Evolutionary conservation across 108 stramenopile genomes (phyloP).

Genomic region (Fistulifera pelliculosa): DNA sequence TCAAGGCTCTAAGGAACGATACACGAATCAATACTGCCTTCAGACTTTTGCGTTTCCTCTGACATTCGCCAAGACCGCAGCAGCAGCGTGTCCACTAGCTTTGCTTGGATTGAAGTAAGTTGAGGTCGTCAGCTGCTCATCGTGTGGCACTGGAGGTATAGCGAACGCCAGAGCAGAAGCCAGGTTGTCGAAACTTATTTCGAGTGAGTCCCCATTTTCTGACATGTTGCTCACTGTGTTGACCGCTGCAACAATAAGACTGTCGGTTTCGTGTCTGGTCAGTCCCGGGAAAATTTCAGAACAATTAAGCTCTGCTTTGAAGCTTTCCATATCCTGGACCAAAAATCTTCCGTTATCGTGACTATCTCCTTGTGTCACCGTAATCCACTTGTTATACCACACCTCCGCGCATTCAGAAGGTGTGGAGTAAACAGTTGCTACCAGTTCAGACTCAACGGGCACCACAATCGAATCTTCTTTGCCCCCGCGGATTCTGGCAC

Average conservation of each 20-base stretch:
- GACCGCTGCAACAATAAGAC: conserved; percentile 31
- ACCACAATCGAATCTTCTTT: conserved; percentile 81
- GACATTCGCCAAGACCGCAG: conserved; percentile 29
- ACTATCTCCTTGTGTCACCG: background rate
- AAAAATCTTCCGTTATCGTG: background rate
- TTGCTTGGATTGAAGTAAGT: background rate
- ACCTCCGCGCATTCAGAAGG: conserved; percentile 54
- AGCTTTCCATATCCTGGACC: conserved; percentile 28
- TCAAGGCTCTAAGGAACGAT: conserved; percentile 71
- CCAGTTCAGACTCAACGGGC: conserved; percentile 17
- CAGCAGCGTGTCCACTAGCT: conserved; percentile 38
- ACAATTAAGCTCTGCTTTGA: conserved; percentile 26
- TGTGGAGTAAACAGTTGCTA: conserved; percentile 14
- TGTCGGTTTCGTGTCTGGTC: conserved; percentile 41
- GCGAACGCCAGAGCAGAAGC: conserved; percentile 40
- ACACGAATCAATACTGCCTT: conserved; percentile 65
- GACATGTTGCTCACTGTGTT: conserved; percentile 44
- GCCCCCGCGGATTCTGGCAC: conserved; percentile 76
- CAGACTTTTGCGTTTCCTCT: conserved; percentile 24
- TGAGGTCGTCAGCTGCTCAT: background rate
- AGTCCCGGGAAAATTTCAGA: conserved; percentile 36
- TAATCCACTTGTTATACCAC: conserved; percentile 37
- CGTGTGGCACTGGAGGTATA: background rate
- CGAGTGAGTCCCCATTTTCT: conserved; percentile 33
- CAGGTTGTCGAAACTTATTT: conserved; percentile 35